Percentiles rank a stretch among this genome's conserved stretches.
Conservation (phyloP, 768 basidiomycete species). For the Trametes cinnabarina region DNA sequence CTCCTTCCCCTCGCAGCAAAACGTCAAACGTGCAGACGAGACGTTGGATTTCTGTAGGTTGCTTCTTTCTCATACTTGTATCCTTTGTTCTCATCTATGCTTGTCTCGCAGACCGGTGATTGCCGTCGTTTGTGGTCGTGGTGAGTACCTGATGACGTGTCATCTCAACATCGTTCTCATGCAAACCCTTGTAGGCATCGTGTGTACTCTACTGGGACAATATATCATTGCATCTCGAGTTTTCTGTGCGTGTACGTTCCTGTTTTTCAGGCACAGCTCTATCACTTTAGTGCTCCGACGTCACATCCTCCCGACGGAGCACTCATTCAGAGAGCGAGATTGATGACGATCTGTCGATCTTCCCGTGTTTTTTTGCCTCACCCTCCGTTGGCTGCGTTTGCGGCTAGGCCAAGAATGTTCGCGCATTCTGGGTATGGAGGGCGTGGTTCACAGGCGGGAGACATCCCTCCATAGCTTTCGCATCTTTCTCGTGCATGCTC, state of each 20-base stretch:
- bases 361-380: constrained; percentile 41
- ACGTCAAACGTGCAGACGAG: constrained; percentile 93
- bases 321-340: constrained; percentile 88
- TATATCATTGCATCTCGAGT: constrained; percentile 22
- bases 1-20: constrained; percentile 60
- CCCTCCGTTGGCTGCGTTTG: constrained; percentile 17
- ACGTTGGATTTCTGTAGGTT: constrained; percentile 91
- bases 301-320: constrained; percentile 55
- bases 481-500: neutral
- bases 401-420: constrained; percentile 26
- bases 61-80: neutral
- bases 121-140: constrained; percentile 12
- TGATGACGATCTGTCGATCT: constrained; percentile 25
- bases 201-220: constrained; percentile 39
- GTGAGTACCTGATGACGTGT: constrained; percentile 38
- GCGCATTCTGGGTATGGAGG: constrained; percentile 30
- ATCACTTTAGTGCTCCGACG: constrained; percentile 86
- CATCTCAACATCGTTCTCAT: constrained; percentile 19
- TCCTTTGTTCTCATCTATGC: neutral
- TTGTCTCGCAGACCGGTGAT: constrained; percentile 40
- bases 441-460: constrained; percentile 53
- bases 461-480: constrained; percentile 29
- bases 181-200: constrained; percentile 20
- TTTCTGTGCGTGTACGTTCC: neutral
- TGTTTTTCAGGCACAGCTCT: constrained; percentile 40